Percentiles rank a stretch among this genome's conserved stretches.
These are phyloP conservation scores for Alternaria sp. DNA, from an alignment of 2,329 filamentous ascomycete genomes.

Conservation along the genomic window DNA sequence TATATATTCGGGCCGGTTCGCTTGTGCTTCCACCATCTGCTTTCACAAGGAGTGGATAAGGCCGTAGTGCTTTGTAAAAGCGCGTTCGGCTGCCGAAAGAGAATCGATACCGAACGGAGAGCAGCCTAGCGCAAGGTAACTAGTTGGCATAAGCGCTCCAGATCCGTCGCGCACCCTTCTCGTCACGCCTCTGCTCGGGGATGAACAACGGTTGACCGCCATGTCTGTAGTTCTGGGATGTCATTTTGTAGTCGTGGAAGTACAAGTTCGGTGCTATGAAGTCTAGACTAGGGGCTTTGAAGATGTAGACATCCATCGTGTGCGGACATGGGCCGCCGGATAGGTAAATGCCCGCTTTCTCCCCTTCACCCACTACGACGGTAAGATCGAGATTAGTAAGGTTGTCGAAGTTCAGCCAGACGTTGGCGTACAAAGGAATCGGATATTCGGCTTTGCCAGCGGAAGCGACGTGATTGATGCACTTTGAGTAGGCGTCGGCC, in stretches of 20 bases:
- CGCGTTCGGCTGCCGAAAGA: conserved; percentile 36
- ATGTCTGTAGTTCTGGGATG: conserved; percentile 55
- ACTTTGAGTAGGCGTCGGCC: conserved; percentile 55
- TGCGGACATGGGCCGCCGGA: conserved; percentile 55
- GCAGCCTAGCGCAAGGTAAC: conserved; percentile 10
- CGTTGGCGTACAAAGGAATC: conserved; percentile 55
- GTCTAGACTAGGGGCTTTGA: conserved; percentile 52
- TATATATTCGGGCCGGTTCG: conserved; percentile 36
- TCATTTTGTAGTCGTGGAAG: conserved; percentile 55
- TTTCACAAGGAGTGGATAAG: conserved; percentile 42
- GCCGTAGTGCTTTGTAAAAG: conserved; percentile 50
- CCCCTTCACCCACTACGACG: conserved; percentile 53
- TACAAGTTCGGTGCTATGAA: conserved; percentile 59
- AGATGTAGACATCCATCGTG: conserved; percentile 57
- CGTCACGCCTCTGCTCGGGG: conserved; percentile 60
- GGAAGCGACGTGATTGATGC: conserved; percentile 51
- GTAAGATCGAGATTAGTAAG: conserved; percentile 39
- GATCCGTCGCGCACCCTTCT: conserved; percentile 32
- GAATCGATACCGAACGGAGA: conserved; percentile 50
- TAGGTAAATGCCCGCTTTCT: conserved; percentile 54
- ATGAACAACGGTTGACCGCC: conserved; percentile 58
- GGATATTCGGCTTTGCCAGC: conserved; percentile 52
- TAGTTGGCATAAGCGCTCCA: conserved; percentile 18
- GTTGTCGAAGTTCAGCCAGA: conserved; percentile 54
- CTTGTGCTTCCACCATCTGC: conserved; percentile 49